phyloP scores from a whole-genome alignment of 106 monocot species.

The Apostasia ramifera region DNA sequence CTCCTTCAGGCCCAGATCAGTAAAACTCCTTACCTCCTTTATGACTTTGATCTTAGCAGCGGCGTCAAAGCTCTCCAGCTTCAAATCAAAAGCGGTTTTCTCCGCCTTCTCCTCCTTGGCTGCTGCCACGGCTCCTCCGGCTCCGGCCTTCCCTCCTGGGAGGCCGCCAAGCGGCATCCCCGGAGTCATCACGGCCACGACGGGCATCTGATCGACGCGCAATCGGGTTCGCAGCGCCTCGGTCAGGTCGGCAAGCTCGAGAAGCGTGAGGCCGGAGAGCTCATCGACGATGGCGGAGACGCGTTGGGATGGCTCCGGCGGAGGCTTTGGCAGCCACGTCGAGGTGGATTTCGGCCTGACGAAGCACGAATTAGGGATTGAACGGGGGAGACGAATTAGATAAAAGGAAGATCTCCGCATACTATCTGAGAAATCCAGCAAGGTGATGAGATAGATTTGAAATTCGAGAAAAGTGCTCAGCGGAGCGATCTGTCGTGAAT shows the following conservation, averaged over 20 bases:
- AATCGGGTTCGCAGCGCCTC: conserved; percentile 33
- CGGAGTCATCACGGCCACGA: conserved; percentile 34
- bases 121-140: conserved; percentile 3
- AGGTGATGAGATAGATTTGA: too few species aligned
- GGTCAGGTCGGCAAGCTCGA: conserved; percentile 42
- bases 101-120: conserved; percentile 34
- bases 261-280: conserved; percentile 38
- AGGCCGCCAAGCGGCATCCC: conserved; percentile 20
- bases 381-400: background rate
- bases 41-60: conserved; percentile 50
- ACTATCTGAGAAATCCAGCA: background rate
- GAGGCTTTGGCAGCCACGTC: background rate
- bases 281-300: conserved; percentile 45
- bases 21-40: conserved; percentile 48
- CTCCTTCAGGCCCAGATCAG: conserved; percentile 50
- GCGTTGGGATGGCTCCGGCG: conserved; percentile 16
- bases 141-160: background rate
- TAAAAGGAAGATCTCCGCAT: conserved; percentile 1
- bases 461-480: too few species aligned
- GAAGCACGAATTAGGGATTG: background rate
- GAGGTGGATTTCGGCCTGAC: background rate
- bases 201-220: conserved; percentile 39
- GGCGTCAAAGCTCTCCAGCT: conserved; percentile 42
- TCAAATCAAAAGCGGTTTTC: conserved; percentile 49
- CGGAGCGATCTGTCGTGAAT: too few species aligned